A percentile compares a stretch with the other conserved stretches of the same genome.
phyloP scores from a whole-genome alignment of 2,329 filamentous ascomycete species.

The Botrytis fragariae region DNA sequence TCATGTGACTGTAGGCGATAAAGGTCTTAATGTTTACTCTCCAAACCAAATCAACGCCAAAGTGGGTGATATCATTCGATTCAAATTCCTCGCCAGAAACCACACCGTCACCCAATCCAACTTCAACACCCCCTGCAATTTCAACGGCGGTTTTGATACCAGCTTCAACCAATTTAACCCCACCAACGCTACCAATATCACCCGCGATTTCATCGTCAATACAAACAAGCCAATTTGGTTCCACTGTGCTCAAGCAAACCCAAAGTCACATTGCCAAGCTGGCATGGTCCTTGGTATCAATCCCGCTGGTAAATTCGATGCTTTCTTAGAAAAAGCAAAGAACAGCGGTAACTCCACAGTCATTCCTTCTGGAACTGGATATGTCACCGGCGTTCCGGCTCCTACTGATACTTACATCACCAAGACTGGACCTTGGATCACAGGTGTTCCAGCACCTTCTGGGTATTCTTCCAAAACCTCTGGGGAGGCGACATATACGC shows the following conservation, averaged over 20 bases:
- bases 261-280: background rate
- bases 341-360: background rate
- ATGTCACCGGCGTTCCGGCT: background rate
- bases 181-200: background rate
- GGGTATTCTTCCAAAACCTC: background rate
- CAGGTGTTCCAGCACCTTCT: background rate
- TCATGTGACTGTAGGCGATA: background rate
- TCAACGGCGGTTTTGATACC: conserved; percentile 63
- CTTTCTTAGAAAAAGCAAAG: background rate
- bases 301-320: background rate
- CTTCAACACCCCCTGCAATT: conserved; percentile 61
- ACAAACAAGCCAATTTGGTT: background rate
- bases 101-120: conserved; percentile 71
- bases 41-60: conserved; percentile 58
- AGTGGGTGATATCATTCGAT: conserved; percentile 67
- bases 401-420: background rate
- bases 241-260: background rate
- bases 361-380: background rate
- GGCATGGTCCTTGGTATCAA: conserved; percentile 17
- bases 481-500: background rate
- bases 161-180: conserved; percentile 33
- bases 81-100: conserved; percentile 68
- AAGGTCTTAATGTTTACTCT: conserved; percentile 43
- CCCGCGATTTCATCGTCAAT: background rate
- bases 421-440: background rate